Conservation (phyloP, 2,329 filamentous ascomycete species). For the Colletotrichum filicis region DNA sequence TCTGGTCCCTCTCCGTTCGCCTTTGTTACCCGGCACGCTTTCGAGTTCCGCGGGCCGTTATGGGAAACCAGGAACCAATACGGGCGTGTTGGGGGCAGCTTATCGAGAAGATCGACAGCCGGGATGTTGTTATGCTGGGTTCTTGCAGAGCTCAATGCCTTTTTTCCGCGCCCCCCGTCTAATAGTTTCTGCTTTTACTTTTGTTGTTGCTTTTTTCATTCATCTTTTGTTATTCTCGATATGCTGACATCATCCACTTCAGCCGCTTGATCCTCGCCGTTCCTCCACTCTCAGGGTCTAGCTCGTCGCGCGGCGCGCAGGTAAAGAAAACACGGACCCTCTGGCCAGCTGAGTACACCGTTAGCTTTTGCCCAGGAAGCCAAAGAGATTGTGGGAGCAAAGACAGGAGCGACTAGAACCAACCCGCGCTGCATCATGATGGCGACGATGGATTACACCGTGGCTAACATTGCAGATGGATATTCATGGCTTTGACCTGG, state of each 20-base stretch:
- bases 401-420: conserved; percentile 32
- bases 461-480: conserved; percentile 24
- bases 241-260: conserved; percentile 33
- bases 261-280: conserved; percentile 21
- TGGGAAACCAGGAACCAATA: neutral
- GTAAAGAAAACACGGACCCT: conserved; percentile 18
- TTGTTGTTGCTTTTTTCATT: conserved; percentile 22
- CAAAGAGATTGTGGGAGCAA: conserved; percentile 30
- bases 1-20: neutral
- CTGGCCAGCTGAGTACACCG: conserved; percentile 7
- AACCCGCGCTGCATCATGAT: conserved; percentile 23
- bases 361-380: conserved; percentile 8
- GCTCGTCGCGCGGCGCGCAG: conserved; percentile 15
- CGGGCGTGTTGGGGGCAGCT: neutral
- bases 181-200: conserved; percentile 28
- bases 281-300: neutral
- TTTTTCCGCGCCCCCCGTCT: conserved; percentile 20
- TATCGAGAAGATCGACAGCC: conserved; percentile 19
- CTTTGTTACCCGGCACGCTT: conserved; percentile 5
- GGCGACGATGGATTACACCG: conserved; percentile 29
- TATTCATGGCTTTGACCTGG: conserved; percentile 32
- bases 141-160: conserved; percentile 3
- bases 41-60: conserved; percentile 10
- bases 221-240: conserved; percentile 16
- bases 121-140: neutral